Percentiles rank a stretch among this genome's conserved stretches.
phyloP scores from a whole-genome alignment of 441 rosid species.

The California macrophylla region DNA sequence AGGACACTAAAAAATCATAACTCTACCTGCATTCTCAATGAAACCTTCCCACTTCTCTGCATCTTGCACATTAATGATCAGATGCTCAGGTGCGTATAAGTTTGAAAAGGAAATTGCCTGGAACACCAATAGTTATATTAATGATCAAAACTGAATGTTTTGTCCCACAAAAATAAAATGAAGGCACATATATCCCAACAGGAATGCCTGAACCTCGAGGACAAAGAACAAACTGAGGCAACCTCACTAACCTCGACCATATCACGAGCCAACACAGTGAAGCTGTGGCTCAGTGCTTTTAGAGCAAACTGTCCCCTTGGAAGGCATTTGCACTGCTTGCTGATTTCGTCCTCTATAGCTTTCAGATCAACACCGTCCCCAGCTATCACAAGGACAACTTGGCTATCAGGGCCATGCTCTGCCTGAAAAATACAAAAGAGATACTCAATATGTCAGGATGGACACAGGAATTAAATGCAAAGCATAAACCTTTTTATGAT shows the following conservation, averaged over 20 bases:
- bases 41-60: conserved; percentile 87
- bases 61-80: conserved; percentile 69
- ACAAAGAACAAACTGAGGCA: background rate
- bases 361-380: conserved; percentile 68
- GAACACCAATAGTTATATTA: conserved; percentile 2
- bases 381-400: conserved; percentile 75
- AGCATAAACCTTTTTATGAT: background rate
- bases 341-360: conserved; percentile 71
- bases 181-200: background rate
- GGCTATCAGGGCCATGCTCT: conserved; percentile 96
- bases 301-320: conserved; percentile 79
- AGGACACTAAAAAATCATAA: background rate
- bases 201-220: background rate
- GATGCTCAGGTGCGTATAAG: conserved; percentile 82
- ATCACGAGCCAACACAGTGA: conserved; percentile 63
- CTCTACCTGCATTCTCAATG: conserved; percentile 74
- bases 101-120: conserved; percentile 79
- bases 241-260: conserved; percentile 53
- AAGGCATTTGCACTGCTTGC: conserved; percentile 54
- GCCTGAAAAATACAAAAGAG: conserved; percentile 41
- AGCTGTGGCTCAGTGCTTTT: conserved; percentile 74
- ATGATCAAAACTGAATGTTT: background rate
- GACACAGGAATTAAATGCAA: background rate
- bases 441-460: background rate
- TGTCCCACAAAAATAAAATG: background rate